A percentile compares a stretch with the other conserved stretches of the same genome.
Evolutionary conservation across 2,329 filamentous ascomycete species (phyloP).

Genomic region (Pseudogymnoascus sp.): DNA sequence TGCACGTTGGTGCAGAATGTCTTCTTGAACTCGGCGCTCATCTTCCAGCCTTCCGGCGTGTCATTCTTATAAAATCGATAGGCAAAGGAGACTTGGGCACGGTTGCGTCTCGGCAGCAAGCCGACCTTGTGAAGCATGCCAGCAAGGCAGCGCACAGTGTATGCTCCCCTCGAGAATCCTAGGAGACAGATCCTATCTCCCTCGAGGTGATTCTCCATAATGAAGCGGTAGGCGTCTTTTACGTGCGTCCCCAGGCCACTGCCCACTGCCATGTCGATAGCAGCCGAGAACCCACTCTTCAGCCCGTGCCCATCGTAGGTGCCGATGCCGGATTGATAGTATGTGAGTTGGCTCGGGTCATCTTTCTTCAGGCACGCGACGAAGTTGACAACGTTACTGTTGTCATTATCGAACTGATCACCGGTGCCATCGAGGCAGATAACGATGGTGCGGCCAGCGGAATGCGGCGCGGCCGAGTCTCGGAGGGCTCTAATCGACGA

Average conservation of each 20-base stretch:
- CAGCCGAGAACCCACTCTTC: slow-evolving; percentile 32
- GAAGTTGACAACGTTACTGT: slow-evolving; percentile 38
- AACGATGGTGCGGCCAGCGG: slow-evolving; percentile 25
- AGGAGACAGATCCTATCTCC: slow-evolving; percentile 42
- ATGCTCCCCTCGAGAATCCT: slow-evolving; percentile 41
- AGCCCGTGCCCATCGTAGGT: slow-evolving; percentile 35
- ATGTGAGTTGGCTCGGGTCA: slow-evolving; percentile 31
- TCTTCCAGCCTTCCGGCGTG: slow-evolving; percentile 31
- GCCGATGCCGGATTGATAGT: slow-evolving; percentile 39
- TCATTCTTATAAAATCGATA: slow-evolving; percentile 39
- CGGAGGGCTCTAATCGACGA: slow-evolving; percentile 15
- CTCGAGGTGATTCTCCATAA: slow-evolving; percentile 41
- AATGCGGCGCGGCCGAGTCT: slow-evolving; percentile 11
- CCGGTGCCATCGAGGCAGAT: slow-evolving; percentile 38
- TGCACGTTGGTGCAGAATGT: slow-evolving; percentile 37
- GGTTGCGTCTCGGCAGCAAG: slow-evolving; percentile 56
- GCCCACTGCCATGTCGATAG: slow-evolving; percentile 36
- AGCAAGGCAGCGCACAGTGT: slow-evolving; percentile 41
- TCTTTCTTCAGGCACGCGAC: slow-evolving; percentile 37
- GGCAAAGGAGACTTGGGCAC: slow-evolving; percentile 33
- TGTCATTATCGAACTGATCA: slow-evolving; percentile 35
- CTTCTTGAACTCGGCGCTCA: slow-evolving; percentile 35
- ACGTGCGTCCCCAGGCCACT: slow-evolving; percentile 35
- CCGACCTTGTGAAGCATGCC: slow-evolving; percentile 38
- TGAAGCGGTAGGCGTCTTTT: slow-evolving; percentile 35